Evolutionary conservation across 2,329 filamentous ascomycete genomes (phyloP).

Genomic region (Cladophialophora exuberans): DNA sequence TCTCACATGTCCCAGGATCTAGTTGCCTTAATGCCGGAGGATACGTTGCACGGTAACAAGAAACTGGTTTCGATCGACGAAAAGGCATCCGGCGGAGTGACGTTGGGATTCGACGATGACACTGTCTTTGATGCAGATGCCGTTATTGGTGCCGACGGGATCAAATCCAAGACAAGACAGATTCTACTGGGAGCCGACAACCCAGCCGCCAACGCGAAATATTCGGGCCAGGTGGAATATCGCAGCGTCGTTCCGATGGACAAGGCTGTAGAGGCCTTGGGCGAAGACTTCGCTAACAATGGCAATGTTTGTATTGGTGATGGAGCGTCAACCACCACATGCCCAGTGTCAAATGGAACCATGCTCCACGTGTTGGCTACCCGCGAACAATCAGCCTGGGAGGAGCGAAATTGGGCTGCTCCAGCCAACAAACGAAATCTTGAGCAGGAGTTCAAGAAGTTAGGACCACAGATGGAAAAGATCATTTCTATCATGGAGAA

Average conservation of each 20-base stretch:
- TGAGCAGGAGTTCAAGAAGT: background rate
- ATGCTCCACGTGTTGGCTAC: background rate
- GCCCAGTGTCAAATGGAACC: slow-evolving; percentile 1
- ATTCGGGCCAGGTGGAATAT: slow-evolving; percentile 4
- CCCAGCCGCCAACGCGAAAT: slow-evolving; percentile 1
- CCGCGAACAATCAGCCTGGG: background rate
- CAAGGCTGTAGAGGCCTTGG: slow-evolving; percentile 2
- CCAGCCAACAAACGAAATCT: slow-evolving; percentile 1
- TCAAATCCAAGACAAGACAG: slow-evolving; percentile 55
- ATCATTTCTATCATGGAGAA: background rate
- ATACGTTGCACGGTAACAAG: slow-evolving; percentile 42
- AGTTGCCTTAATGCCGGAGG: slow-evolving; percentile 34
- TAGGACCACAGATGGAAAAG: background rate
- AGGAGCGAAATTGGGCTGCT: background rate
- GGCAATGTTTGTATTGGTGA: slow-evolving; percentile 3
- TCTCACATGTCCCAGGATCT: background rate
- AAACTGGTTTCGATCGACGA: slow-evolving; percentile 39
- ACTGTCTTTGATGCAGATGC: slow-evolving; percentile 47
- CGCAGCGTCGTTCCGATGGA: slow-evolving; percentile 10
- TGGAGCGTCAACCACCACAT: slow-evolving; percentile 2
- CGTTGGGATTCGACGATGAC: slow-evolving; percentile 51
- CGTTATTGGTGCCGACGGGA: slow-evolving; percentile 64
- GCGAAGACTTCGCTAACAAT: slow-evolving; percentile 5
- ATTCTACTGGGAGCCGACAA: slow-evolving; percentile 32
- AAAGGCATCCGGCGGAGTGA: slow-evolving; percentile 30